Conservation (phyloP, 306 rosid genomes). For the Trifolium repens region DNA sequence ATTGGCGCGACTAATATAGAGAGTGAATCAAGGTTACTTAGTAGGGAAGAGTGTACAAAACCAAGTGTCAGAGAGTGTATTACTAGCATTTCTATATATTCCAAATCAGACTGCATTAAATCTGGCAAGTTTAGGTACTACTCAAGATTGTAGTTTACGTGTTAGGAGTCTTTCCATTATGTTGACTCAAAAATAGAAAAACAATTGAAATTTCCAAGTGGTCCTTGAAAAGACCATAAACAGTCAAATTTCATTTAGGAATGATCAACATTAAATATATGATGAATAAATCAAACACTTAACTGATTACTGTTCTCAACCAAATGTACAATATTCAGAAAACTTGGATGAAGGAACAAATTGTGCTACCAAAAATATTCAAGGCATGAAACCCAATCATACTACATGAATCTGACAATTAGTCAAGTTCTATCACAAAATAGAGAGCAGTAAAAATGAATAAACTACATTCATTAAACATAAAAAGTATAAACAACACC, state of each 20-base stretch:
- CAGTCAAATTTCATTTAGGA: neutral
- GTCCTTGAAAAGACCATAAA: conserved; percentile 17
- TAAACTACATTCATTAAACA: conserved; percentile 16
- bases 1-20: neutral
- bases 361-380: conserved; percentile 5
- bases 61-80: neutral
- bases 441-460: neutral
- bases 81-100: neutral
- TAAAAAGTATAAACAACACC: neutral
- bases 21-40: conserved; percentile 3
- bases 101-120: neutral
- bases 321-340: conserved; percentile 6
- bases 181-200: conserved; percentile 2
- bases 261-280: conserved; percentile 1
- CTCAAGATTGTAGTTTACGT: conserved; percentile 9
- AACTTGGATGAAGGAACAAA: neutral
- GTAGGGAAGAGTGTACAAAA: neutral
- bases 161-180: neutral
- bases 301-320: neutral
- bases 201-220: neutral
- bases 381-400: neutral
- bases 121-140: neutral
- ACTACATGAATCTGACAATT: neutral
- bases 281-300: neutral
- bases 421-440: neutral